Evolutionary conservation across 140 eudicot species (phyloP), one percentile per base, ranked within the genome.

Genomic region (Oenanthe javanica): DNA sequence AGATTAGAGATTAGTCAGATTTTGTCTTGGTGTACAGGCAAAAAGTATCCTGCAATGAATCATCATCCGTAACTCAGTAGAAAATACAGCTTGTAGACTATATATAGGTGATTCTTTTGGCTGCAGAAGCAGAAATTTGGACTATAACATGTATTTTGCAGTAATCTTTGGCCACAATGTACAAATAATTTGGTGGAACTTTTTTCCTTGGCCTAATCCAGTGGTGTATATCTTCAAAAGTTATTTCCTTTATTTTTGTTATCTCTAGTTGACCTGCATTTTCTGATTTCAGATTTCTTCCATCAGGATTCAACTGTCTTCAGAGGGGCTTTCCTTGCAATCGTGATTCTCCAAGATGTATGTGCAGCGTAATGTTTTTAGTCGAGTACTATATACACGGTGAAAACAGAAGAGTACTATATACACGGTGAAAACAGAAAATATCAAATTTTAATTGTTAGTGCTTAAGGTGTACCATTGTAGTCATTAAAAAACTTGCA

Each of bases 321-420:
- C 96, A 91, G 84, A 57, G 92, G 55, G 82, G 82, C 77, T 91
- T 91, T 61, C 90, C 93, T 55, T 93, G 97, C 89, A 14, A 76
- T 81, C 91, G 92, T 27, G 87, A 83, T n/a, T 11, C 86, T 21
- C 96, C 97, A 14, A 83, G 23, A 59, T 89, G 97, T 93, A 82
- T 74, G 96, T 76, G 72, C 61, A 6, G 79, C 55, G n/a, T 70
- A 51, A 52, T 46, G 25, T 7, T 50, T 21, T 16, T 76, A 45
- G 40, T n/a, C 23, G 36, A 48, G 9, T 75, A 27, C 10, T 50
- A n/a, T 75, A 12, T 18, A 18, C 36, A 31, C 36, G 36, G 36
- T 31, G 36, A 31, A 31, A 31, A 31, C 36, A 31, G 36, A 31
- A 31, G 36, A 31, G 36, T 31, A 31, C 36, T 31, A 31, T 31